Evolutionary conservation across 768 basidiomycete genomes (phyloP), one percentile per base, ranked within the genome.

Genomic region (Leccinum truebloodii): DNA sequence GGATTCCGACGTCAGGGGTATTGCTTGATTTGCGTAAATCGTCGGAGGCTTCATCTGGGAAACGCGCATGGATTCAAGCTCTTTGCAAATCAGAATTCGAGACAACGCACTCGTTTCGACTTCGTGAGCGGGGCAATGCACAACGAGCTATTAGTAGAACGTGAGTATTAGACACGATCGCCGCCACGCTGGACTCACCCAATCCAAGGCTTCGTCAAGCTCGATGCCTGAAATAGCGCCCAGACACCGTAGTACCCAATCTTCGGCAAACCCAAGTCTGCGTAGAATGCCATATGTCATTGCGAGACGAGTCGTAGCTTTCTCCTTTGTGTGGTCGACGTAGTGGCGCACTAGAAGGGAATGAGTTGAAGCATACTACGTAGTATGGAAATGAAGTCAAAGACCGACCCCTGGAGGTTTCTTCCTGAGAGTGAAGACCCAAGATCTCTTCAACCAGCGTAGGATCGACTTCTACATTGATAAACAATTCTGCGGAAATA

Each of bases 121-220:
- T 63, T 90, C 89, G 46, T 82, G 81, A 59, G 86, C 82, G 10
- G 82, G 68, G 68, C 86, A 89, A 71, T 87, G 82, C 6, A 87
- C 65, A 70, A 81, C 84, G 39, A 94, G 79, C 93, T 94, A 28
- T 46, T 28, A 28, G 28, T 30, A 16, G 22, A 30, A 46, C 24
- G 16, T 71, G 49, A 65, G 63, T 9, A 48, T 34, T 55, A 41
- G 52, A 35, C 32, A 26, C 54, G 26, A 50, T 56, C 24, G 34
- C 58, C 3, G 2, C 26, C 26, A 54, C 54, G 32, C 20, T 35
- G 20, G 26, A 72, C 85, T 58, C 64, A 96, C 94, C 96, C 96
- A 98, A 69, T 95, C 89, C 56, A 90, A 82, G 10, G 92, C 94
- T 54, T 94, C 90, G 16, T 98, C 95, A n/a, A 94, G 76, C 24